Evolutionary conservation across 169 alveolate species (phyloP).

Genomic region (Plasmodium adleri): DNA sequence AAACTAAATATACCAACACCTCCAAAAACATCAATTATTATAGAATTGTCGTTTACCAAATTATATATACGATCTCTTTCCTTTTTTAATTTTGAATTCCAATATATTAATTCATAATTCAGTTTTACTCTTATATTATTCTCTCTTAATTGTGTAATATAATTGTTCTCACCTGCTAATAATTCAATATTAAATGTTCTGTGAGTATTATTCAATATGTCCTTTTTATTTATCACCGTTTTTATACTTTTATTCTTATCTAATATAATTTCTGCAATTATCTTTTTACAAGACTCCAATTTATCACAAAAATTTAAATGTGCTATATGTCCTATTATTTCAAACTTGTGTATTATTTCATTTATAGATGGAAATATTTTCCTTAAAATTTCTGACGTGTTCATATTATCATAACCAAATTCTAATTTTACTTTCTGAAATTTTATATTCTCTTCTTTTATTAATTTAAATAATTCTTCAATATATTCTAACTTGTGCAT

Average conservation of each 20-base stretch:
- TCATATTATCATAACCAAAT: conserved; percentile 72
- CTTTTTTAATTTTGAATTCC: conserved; percentile 90
- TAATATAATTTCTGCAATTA: conserved; percentile 89
- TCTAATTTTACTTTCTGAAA: conserved; percentile 11
- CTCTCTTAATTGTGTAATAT: conserved; percentile 86
- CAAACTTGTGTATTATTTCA: conserved; percentile 89
- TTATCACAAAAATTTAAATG: conserved; percentile 90
- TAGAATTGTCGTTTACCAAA: conserved; percentile 30
- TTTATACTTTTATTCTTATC: conserved; percentile 90
- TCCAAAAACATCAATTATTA: conserved; percentile 90
- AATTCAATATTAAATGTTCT: conserved; percentile 91
- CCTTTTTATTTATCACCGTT: conserved; percentile 91
- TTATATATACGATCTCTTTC: conserved; percentile 76
- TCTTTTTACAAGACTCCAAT: conserved; percentile 85
- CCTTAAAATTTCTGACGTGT: conserved; percentile 81
- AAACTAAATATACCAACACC: conserved; percentile 93
- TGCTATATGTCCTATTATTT: conserved; percentile 93
- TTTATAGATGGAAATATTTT: conserved; percentile 79
- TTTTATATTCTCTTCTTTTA: conserved; percentile 35
- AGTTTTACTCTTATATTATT: conserved; percentile 81
- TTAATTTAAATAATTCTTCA: conserved; percentile 19
- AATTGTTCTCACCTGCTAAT: conserved; percentile 90
- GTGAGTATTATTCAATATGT: conserved; percentile 86
- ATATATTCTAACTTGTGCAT: conserved; percentile 3
- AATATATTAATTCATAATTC: conserved; percentile 86